Base-by-base conservation (phyloP, 2,329 filamentous ascomycete species). In the Endoconidiophora polonica region DNA sequence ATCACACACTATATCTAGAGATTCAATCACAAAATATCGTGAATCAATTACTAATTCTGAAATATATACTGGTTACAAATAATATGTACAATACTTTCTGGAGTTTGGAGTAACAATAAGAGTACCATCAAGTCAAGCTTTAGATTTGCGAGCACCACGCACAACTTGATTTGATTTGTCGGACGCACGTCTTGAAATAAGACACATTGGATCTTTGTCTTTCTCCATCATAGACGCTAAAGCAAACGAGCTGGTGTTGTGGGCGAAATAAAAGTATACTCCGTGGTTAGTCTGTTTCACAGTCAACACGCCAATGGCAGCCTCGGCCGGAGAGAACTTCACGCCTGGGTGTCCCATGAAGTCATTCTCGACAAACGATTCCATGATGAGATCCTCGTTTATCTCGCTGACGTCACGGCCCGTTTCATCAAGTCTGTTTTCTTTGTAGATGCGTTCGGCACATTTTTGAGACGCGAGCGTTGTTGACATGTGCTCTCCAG, bases 401-500 rank as follows among this genome's bases (percentile, higher is more conserved):
- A 78, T 77, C 12, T 82, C 81, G 9, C 72, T 64, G 14, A 83
- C 68, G 55, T 83, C 77, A 5, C 64, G 63, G 5, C 86, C 86
- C 14, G 69, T 73, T 46, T 64, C 66, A 2, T 68, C 73, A 56
- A 76, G 79, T 59, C 71, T 74, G 45, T 72, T 81, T 57, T 72
- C 76, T 56, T 81, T 76, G 60, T 87, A 94, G 23, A 98, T 72
- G 43, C 91, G 77, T 56, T 90, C 83, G 0, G 88, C 87, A 61
- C 87, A 94, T 50, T 82, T 81, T 52, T 82, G 80, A 5, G 91
- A 88, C 9, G 91, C 90, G 73, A 93, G 82, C 0, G 88, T 93
- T 0, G 90, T 95, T 36, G 87, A 85, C 83, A 98, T 98, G 62
- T 98, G 91, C 65, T 98, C 91, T 44, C 91, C 91, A 2, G 91